Base-by-base conservation (phyloP, 1,139 yeast genomes). In the Spathaspora sp. region DNA sequence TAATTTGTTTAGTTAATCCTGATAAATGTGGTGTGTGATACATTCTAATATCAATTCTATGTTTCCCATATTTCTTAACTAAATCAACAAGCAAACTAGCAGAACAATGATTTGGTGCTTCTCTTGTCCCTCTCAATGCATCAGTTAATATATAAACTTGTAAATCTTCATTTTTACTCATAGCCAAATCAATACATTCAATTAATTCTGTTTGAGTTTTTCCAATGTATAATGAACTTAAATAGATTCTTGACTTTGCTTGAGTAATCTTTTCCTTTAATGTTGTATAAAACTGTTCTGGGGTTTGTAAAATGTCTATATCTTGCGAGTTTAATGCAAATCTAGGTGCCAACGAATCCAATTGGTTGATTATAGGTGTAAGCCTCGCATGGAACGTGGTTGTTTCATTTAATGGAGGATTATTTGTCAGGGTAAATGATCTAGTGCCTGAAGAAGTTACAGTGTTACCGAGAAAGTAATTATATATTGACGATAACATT, bases 81-180 rank as follows among this genome's bases (percentile, higher is more conserved):
- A 95, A 71, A 1, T 82, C 78, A 0, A 88, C 81, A 45, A 93
- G 67, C 37, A 91, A 70, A 34, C 86, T 78, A 0, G 97, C 97
- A 10, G 95, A 81, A 46, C 93, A 86, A 11, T 61, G 51, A 40
- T 74, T 68, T 0, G 99, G 99, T 0, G 93, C 83, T 59, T 93
- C 99, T 53, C 99, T 75, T 0, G 99, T 93, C 0, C 97, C 97
- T 55, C 99, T 68, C 44, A 93, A 74, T 8, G 93, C 96, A 66
- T 93, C 99, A 4, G 93, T 78, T 45, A 93, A 72, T 27, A 95
- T 82, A 50, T 79, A 80, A 1, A 95, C 87, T 52, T 79, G 76
- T 48, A 93, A 72, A 24, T 81, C 68, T 1, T 82, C 78, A 53
- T 87, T 89, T 2, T 63, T 60, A 2, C 63, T 57, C 54, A 93